These are phyloP conservation scores for Exsudoporus frostii DNA, from an alignment of 768 basidiomycete species.

Conservation along the genomic window DNA sequence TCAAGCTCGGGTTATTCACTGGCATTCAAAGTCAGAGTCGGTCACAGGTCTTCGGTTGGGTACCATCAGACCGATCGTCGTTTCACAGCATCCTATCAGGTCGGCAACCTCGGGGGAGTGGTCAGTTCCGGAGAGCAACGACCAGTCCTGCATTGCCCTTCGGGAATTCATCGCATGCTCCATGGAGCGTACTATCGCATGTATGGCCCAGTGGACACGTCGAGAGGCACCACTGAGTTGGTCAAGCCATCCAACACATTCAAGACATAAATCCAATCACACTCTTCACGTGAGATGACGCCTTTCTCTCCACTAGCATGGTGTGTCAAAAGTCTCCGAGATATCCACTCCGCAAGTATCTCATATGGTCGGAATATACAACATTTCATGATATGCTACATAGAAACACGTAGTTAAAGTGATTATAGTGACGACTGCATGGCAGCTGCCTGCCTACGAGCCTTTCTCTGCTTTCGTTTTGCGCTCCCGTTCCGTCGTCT, in stretches of 20 bases:
- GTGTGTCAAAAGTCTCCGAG: neutral
- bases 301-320: neutral
- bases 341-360: neutral
- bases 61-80: too few species aligned
- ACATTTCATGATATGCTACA: neutral
- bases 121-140: too few species aligned
- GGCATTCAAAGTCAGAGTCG: too few species aligned
- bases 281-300: neutral
- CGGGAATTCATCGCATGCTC: too few species aligned
- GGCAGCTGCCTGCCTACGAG: constrained; percentile 5
- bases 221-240: neutral
- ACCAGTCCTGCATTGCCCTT: too few species aligned
- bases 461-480: constrained; percentile 16
- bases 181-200: neutral
- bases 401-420: neutral
- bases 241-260: neutral
- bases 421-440: neutral
- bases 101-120: too few species aligned
- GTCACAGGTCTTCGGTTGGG: too few species aligned
- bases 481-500: constrained; percentile 18
- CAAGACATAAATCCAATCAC: neutral
- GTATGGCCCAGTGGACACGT: too few species aligned
- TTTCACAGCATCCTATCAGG: too few species aligned
- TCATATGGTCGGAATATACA: neutral
- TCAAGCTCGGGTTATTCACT: too few species aligned